phyloP scores from a whole-genome alignment of 1,284 basidiomycete genomes.

The Meripilus lineatus region DNA sequence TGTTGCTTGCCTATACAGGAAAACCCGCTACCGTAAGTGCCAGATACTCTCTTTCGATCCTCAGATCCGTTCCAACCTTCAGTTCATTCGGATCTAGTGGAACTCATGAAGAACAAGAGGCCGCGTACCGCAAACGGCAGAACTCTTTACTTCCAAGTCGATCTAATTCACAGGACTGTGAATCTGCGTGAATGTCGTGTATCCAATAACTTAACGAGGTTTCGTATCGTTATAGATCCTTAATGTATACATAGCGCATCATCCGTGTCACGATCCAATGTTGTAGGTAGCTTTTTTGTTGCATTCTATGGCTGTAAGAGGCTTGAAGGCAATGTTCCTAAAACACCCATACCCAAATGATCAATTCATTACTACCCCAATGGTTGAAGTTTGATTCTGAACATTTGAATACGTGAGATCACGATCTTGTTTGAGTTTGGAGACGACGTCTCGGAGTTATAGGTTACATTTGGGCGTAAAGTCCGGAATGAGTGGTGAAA shows the following conservation, averaged over 20 bases:
- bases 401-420: not conserved
- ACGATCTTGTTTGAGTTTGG: conserved; percentile 6
- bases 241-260: no score
- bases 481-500: conserved; percentile 43
- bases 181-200: no score
- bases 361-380: no score
- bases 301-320: not conserved
- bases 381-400: not conserved
- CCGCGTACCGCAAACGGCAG: conserved; percentile 38
- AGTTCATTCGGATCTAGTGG: conserved; percentile 37
- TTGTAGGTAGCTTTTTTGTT: not conserved
- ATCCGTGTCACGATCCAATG: no score
- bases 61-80: conserved; percentile 8
- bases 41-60: not conserved
- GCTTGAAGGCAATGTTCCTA: no score
- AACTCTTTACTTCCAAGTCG: no score
- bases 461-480: no score
- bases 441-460: no score
- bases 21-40: conserved; percentile 62
- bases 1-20: conserved; percentile 73
- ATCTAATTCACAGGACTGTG: no score
- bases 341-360: no score
- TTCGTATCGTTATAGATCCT: no score
- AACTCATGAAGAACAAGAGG: conserved; percentile 58
- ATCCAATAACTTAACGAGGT: no score